phyloP scores from a whole-genome alignment of 805 yeast genomes.

The Metschnikowia sp. region DNA sequence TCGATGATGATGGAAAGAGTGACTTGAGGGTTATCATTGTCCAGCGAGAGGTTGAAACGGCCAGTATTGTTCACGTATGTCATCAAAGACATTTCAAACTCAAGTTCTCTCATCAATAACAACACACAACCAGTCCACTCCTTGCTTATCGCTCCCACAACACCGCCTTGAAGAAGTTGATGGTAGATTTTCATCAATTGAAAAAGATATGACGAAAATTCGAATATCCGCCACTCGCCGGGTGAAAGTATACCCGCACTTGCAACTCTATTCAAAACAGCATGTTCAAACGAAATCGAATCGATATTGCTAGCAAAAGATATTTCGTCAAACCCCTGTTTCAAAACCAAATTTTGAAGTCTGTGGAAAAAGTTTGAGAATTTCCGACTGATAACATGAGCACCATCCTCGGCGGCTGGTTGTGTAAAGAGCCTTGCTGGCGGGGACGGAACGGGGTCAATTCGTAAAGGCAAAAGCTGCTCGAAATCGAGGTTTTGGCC shows the following conservation, averaged over 20 bases:
- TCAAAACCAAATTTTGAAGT: neutral
- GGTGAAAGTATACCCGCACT: neutral
- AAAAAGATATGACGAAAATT: neutral
- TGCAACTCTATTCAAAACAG: neutral
- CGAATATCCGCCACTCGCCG: neutral
- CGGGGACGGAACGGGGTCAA: too few species aligned
- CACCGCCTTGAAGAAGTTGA: neutral
- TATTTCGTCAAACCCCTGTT: neutral
- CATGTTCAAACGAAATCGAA: neutral
- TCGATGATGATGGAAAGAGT: neutral
- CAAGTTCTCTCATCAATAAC: neutral
- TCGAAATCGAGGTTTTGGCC: too few species aligned
- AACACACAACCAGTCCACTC: neutral
- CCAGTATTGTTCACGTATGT: neutral
- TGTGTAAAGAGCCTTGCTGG: too few species aligned
- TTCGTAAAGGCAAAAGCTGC: too few species aligned
- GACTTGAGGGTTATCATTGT: too few species aligned
- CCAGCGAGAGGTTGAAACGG: neutral
- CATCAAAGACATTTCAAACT: neutral
- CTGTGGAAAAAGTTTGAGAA: neutral
- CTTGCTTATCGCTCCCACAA: neutral
- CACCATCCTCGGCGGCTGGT: too few species aligned
- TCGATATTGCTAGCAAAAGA: neutral
- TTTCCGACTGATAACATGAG: neutral
- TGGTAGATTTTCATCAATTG: neutral